Evolutionary conservation across 345 rosid genomes (phyloP).

Genomic region (Draba incana): DNA sequence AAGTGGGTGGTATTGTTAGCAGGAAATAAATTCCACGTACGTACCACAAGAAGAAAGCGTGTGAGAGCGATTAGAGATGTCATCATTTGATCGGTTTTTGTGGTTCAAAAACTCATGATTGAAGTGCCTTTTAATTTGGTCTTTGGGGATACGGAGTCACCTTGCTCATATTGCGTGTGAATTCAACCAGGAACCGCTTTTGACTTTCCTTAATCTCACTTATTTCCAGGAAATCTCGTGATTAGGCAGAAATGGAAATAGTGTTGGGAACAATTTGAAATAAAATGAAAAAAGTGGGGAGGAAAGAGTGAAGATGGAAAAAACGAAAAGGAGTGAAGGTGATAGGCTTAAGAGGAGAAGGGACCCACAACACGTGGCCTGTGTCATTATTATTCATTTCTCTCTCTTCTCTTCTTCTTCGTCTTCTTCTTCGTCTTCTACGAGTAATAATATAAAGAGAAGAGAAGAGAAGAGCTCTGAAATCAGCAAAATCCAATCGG

Average conservation of each 20-base stretch:
- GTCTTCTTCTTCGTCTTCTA: background rate
- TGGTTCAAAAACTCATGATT: conserved; percentile 23
- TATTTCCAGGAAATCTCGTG: background rate
- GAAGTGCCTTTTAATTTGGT: conserved; percentile 5
- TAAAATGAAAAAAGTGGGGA: background rate
- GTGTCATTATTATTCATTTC: conserved; percentile 15
- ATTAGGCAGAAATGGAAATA: background rate
- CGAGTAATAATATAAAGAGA: conserved; percentile 25
- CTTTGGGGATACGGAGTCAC: conserved; percentile 13
- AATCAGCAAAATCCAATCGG: background rate
- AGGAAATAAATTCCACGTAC: conserved; percentile 5
- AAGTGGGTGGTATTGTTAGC: background rate
- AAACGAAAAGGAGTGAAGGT: conserved; percentile 24
- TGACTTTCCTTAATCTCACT: background rate
- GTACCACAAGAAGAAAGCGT: conserved; percentile 13
- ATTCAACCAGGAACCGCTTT: conserved; percentile 4
- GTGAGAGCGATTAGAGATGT: background rate
- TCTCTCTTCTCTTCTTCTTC: conserved; percentile 3
- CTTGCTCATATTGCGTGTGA: conserved; percentile 14
- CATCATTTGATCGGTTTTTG: background rate
- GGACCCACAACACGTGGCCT: conserved; percentile 46
- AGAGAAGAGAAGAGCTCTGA: background rate
- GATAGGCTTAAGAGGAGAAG: conserved; percentile 15
- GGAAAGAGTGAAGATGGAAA: background rate
- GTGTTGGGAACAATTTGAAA: background rate